These are phyloP conservation scores for Canavalia gladiata DNA, from an alignment of 306 rosid species.

Conservation along the genomic window DNA sequence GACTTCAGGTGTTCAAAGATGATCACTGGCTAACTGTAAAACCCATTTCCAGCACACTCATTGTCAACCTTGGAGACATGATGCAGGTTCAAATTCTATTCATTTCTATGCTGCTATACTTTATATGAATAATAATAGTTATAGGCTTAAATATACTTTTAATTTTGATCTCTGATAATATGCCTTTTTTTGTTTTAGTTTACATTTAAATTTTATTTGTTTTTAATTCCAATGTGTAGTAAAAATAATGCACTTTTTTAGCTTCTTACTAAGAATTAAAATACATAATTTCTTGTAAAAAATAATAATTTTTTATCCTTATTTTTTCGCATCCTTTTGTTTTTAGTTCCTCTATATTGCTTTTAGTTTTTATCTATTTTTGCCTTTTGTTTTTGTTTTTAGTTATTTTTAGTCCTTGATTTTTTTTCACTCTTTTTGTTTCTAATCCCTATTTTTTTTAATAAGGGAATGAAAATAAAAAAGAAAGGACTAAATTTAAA, in stretches of 20 bases:
- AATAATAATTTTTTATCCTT: no score
- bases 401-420: no score
- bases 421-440: no score
- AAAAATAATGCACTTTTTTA: neutral
- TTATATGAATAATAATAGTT: neutral
- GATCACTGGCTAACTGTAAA: slow-evolving; percentile 61
- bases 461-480: no score
- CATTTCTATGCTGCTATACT: neutral
- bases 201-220: neutral
- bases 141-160: no score
- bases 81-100: slow-evolving; percentile 47
- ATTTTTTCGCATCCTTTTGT: no score
- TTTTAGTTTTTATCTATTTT: no score
- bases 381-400: no score
- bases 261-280: neutral
- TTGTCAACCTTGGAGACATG: slow-evolving; percentile 59
- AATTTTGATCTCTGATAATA: no score
- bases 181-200: neutral
- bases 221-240: neutral
- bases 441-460: no score
- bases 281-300: neutral
- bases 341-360: no score
- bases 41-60: slow-evolving; percentile 58
- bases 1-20: slow-evolving; percentile 71
- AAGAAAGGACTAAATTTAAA: no score